Percentiles rank a stretch among this genome's conserved stretches.
Conservation (phyloP, 2,329 filamentous ascomycete species). For the Botrytis sinoallii region DNA sequence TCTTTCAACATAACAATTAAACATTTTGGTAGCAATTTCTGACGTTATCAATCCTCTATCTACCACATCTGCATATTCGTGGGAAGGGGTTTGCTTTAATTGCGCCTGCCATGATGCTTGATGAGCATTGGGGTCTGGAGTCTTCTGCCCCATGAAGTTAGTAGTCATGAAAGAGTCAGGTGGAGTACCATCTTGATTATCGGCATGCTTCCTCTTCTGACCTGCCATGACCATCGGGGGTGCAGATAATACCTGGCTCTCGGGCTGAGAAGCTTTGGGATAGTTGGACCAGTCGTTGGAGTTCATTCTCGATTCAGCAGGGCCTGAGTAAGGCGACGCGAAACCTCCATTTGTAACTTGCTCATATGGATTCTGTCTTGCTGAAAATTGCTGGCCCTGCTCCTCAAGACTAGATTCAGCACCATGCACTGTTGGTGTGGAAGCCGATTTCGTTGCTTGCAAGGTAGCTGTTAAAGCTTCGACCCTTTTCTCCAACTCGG, state of each 20-base stretch:
- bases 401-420: constrained; percentile 21
- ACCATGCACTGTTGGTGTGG: constrained; percentile 16
- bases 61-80: constrained; percentile 44
- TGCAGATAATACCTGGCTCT: constrained; percentile 27
- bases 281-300: constrained; percentile 31
- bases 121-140: neutral
- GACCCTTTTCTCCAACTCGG: constrained; percentile 46
- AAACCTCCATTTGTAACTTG: constrained; percentile 37
- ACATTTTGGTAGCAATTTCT: constrained; percentile 53
- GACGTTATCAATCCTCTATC: constrained; percentile 58
- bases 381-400: neutral
- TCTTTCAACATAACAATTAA: constrained; percentile 55
- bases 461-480: constrained; percentile 41
- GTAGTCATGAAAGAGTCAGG: constrained; percentile 17
- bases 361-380: constrained; percentile 34
- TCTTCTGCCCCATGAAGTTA: constrained; percentile 6
- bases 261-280: constrained; percentile 31
- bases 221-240: constrained; percentile 38
- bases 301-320: constrained; percentile 27
- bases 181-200: constrained; percentile 26
- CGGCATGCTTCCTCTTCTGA: constrained; percentile 38
- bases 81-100: constrained; percentile 23
- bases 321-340: constrained; percentile 26
- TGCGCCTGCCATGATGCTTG: constrained; percentile 7
- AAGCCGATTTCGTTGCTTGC: constrained; percentile 33